These are phyloP conservation scores for Coffea canephora DNA, from an alignment of 257 asterid species.

Conservation along the genomic window DNA sequence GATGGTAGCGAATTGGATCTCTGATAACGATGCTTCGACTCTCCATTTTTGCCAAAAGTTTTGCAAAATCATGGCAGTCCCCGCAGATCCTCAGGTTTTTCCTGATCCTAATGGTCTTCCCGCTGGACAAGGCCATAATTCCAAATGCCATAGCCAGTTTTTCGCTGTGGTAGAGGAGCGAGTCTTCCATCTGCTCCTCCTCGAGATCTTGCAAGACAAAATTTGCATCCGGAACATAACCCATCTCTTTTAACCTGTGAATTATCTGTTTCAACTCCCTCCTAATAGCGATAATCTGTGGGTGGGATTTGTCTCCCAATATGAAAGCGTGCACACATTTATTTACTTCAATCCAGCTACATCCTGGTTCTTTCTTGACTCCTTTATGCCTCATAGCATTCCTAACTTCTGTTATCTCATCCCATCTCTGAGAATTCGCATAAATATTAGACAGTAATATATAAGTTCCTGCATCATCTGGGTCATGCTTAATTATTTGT, in stretches of 20 bases:
- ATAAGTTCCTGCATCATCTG: slow-evolving; percentile 72
- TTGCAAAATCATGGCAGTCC: slow-evolving; percentile 80
- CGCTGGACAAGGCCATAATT: slow-evolving; percentile 55
- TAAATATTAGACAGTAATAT: slow-evolving; percentile 74
- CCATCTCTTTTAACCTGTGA: slow-evolving; percentile 56
- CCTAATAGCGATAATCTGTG: slow-evolving; percentile 44
- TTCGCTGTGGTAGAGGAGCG: slow-evolving; percentile 81
- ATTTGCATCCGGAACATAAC: slow-evolving; percentile 79
- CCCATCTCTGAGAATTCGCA: slow-evolving; percentile 76
- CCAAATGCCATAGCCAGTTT: slow-evolving; percentile 80
- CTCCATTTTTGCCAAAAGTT: slow-evolving; percentile 66
- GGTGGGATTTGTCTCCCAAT: slow-evolving; percentile 72
- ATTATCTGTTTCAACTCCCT: slow-evolving; percentile 51
- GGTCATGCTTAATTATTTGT: slow-evolving; percentile 65
- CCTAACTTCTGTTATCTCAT: slow-evolving; percentile 59
- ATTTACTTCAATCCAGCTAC: slow-evolving; percentile 90
- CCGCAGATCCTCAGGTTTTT: slow-evolving; percentile 91
- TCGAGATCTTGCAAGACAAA: slow-evolving; percentile 88
- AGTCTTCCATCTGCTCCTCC: slow-evolving; percentile 84
- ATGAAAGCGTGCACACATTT: slow-evolving; percentile 71
- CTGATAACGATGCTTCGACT: slow-evolving; percentile 61
- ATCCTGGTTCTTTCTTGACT: slow-evolving; percentile 91
- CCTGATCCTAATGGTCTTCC: slow-evolving; percentile 66
- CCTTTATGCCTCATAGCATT: slow-evolving; percentile 56
- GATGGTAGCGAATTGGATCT: slow-evolving; percentile 93